These are phyloP conservation scores for Penicillium arizonense DNA, from an alignment of 495 filamentous ascomycete genomes.

Conservation along the genomic window DNA sequence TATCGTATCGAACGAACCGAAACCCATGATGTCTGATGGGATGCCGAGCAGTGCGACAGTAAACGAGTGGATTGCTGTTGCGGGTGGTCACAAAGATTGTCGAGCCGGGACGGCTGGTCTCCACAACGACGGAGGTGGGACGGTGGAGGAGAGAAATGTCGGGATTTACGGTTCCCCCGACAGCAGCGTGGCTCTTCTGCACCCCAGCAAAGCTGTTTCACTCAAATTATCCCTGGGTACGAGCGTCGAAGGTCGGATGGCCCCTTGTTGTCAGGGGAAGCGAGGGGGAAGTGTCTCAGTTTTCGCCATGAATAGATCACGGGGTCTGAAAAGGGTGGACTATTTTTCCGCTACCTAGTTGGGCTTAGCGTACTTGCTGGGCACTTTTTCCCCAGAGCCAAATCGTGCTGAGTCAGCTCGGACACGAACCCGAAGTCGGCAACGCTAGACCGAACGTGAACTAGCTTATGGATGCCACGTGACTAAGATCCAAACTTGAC, in stretches of 20 bases:
- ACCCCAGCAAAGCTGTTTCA: conserved; percentile 1
- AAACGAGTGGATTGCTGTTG: conserved; percentile 19
- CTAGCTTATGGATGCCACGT: background rate
- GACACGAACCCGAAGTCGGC: conserved; percentile 3
- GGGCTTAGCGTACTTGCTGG: conserved; percentile 9
- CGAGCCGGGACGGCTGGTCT: conserved; percentile 16
- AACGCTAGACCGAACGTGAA: background rate
- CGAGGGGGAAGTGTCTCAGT: conserved; percentile 16
- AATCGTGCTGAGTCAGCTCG: conserved; percentile 5
- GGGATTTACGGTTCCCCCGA: conserved; percentile 3
- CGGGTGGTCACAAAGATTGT: conserved; percentile 18
- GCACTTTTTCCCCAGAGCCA: background rate
- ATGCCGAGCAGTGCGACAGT: conserved; percentile 13
- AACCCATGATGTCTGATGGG: conserved; percentile 62
- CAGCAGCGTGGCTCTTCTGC: conserved; percentile 3
- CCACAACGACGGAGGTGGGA: conserved; percentile 30
- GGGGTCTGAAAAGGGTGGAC: conserved; percentile 10
- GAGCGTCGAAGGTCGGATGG: background rate
- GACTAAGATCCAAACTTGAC: conserved; percentile 1
- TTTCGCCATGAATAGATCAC: conserved; percentile 11
- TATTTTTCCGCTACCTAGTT: conserved; percentile 15
- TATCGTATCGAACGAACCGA: conserved; percentile 84
- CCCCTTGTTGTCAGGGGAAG: background rate
- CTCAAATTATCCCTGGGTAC: background rate
- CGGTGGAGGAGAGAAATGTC: conserved; percentile 20